These are phyloP conservation scores for Metschnikowia noctiluminum DNA, from an alignment of 805 yeast species.

Conservation along the genomic window DNA sequence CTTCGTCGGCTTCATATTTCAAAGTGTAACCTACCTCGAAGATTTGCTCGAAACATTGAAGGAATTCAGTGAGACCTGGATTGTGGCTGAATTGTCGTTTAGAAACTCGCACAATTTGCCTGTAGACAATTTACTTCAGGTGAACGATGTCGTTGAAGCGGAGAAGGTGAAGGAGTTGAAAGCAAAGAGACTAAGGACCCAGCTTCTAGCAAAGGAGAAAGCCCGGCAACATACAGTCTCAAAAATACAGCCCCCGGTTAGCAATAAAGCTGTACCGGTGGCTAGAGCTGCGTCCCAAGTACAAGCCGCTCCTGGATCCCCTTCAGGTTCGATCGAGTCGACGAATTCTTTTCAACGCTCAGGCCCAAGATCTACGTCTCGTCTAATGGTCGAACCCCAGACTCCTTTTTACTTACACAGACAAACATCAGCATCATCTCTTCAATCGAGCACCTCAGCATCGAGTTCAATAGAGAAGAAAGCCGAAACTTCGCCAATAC, in stretches of 20 bases:
- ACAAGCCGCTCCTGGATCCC: too few relatives aligned
- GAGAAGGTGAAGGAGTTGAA: slow-evolving; percentile 7
- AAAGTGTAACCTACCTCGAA: slow-evolving; percentile 32
- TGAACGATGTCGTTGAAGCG: slow-evolving; percentile 15
- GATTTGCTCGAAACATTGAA: slow-evolving; percentile 29
- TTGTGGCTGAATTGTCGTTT: slow-evolving; percentile 39
- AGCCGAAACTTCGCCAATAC: slow-evolving; percentile 7
- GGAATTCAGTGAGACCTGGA: slow-evolving; percentile 42
- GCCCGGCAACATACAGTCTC: background rate
- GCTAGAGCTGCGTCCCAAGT: too few relatives aligned
- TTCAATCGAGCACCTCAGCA: slow-evolving; percentile 2
- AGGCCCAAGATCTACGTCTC: background rate
- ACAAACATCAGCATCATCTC: slow-evolving; percentile 10
- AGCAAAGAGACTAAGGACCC: slow-evolving; percentile 5
- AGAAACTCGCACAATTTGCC: slow-evolving; percentile 35
- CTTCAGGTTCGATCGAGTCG: background rate
- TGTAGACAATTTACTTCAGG: slow-evolving; percentile 19
- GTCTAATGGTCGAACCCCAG: background rate
- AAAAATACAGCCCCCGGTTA: background rate
- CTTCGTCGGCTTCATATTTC: slow-evolving; percentile 40
- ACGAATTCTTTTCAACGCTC: background rate
- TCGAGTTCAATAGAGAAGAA: slow-evolving; percentile 7
- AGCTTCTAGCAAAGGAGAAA: slow-evolving; percentile 2
- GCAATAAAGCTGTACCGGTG: too few relatives aligned
- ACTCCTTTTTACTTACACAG: slow-evolving; percentile 6